Conservation (phyloP, 2,329 filamentous ascomycete genomes). For the Aspergillus sp. region DNA sequence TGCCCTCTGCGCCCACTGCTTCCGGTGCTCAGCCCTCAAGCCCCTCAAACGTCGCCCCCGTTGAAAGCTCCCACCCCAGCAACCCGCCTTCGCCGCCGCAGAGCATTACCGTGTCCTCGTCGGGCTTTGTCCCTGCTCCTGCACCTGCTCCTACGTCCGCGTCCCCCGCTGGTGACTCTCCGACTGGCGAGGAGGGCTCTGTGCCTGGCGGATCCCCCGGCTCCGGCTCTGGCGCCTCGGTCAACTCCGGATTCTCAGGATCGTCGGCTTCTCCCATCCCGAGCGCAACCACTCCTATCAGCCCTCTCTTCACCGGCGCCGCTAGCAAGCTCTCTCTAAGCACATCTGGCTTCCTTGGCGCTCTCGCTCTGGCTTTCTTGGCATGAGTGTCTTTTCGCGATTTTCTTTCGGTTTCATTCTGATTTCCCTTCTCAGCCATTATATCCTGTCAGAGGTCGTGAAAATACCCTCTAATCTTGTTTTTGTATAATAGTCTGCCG, state of each 20-base stretch:
- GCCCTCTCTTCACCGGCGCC: slow-evolving; percentile 25
- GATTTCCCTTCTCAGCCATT: background rate
- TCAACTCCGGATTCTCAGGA: background rate
- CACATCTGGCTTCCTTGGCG: slow-evolving; percentile 14
- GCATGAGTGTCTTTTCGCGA: background rate
- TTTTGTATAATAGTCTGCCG: background rate
- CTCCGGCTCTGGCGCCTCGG: background rate
- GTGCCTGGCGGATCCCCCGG: background rate
- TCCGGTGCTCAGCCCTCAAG: background rate
- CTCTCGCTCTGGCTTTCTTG: slow-evolving; percentile 18
- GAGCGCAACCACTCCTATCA: slow-evolving; percentile 14
- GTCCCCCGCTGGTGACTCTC: background rate
- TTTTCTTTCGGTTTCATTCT: background rate
- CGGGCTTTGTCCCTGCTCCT: background rate
- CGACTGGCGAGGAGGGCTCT: background rate
- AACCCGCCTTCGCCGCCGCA: background rate
- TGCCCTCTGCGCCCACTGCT: background rate
- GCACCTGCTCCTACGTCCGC: background rate
- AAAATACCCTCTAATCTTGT: background rate
- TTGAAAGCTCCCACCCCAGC: background rate
- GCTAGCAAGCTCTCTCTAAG: slow-evolving; percentile 20
- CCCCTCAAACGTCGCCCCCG: background rate
- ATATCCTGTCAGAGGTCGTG: background rate
- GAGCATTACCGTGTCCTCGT: background rate
- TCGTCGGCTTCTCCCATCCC: slow-evolving; percentile 3